Evolutionary conservation across 2,329 filamentous ascomycete species (phyloP), one percentile per base, ranked within the genome.

Genomic region (Diaporthe helianthi): DNA sequence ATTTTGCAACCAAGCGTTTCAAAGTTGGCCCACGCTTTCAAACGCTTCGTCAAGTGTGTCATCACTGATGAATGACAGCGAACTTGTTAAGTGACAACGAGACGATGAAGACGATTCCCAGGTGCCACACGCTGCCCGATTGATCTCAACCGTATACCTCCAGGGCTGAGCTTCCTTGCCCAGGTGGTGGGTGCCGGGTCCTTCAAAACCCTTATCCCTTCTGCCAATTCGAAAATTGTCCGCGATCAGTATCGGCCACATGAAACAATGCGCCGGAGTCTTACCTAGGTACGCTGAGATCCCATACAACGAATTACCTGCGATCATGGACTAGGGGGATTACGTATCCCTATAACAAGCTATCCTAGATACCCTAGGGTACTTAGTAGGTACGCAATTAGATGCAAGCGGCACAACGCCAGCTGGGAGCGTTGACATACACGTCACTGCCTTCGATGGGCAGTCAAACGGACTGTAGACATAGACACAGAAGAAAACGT

Each of bases 311-410:
- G 79, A 82, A n/a, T n/a, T n/a, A n/a, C n/a, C 73, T 85, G 51
- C 76, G 82, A 0, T 83, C 82, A 0, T 83, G 80, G 76, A 82
- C 79, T 0, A 80, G 82, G n/a, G n/a, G n/a, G 1, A 79, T 84
- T 49, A 1, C 79, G 77, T 13, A 83, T 68, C 82, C 83, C 0
- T 74, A 78, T 19, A 83, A 83, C 24, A 77, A 78, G 17, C 76
- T 85, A 0, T 76, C 78, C 5, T 84, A n/a, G n/a, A n/a, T n/a
- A n/a, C n/a, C n/a, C n/a, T n/a, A n/a, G n/a, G n/a, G n/a, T n/a
- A n/a, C n/a, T n/a, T n/a, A n/a, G n/a, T n/a, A n/a, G n/a, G n/a
- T n/a, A 82, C 53, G 81, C 77, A 0, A 79, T 83, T 4, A 83
- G 80, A 0, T n/a, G n/a, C n/a, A n/a, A 83, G 85, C 66, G 83